Percentiles rank a stretch among this genome's conserved stretches.
phyloP scores from a whole-genome alignment of 495 filamentous ascomycete species.

The Lasiosphaeria miniovina region DNA sequence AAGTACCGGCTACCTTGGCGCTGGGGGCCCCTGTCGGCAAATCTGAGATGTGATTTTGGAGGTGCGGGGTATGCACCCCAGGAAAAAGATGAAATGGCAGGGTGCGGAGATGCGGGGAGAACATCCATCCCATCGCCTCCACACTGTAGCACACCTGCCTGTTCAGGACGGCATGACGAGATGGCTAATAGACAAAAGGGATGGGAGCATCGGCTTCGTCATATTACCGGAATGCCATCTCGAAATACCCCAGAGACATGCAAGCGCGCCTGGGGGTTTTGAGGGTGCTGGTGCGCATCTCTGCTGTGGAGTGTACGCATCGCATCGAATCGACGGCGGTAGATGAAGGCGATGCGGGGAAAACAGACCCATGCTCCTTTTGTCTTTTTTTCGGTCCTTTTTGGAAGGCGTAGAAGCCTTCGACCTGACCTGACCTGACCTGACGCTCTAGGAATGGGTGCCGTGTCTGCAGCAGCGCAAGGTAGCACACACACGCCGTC shows the following conservation, averaged over 20 bases:
- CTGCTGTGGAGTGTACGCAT: background rate
- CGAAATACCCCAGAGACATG: background rate
- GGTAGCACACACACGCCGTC: background rate
- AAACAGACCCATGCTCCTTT: background rate
- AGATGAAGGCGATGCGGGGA: background rate
- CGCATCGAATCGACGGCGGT: background rate
- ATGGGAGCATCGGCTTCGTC: conserved; percentile 10
- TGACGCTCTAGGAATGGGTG: background rate
- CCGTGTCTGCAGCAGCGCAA: background rate
- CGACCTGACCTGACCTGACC: background rate
- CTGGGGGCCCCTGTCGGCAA: background rate
- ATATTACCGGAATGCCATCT: background rate
- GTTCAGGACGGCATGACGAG: conserved; percentile 11
- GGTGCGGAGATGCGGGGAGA: background rate
- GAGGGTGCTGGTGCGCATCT: background rate
- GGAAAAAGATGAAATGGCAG: conserved; percentile 1
- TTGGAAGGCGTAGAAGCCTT: background rate
- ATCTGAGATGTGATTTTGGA: conserved; percentile 1
- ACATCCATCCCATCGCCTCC: background rate
- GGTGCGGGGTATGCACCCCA: conserved; percentile 5
- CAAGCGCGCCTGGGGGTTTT: too few species aligned
- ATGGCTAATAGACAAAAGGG: conserved; percentile 2
- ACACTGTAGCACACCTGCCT: conserved; percentile 20
- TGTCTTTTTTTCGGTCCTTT: background rate
- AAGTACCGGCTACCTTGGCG: conserved; percentile 17